Base-by-base conservation (phyloP, 2,329 filamentous ascomycete genomes). In the Trichophyton simii region DNA sequence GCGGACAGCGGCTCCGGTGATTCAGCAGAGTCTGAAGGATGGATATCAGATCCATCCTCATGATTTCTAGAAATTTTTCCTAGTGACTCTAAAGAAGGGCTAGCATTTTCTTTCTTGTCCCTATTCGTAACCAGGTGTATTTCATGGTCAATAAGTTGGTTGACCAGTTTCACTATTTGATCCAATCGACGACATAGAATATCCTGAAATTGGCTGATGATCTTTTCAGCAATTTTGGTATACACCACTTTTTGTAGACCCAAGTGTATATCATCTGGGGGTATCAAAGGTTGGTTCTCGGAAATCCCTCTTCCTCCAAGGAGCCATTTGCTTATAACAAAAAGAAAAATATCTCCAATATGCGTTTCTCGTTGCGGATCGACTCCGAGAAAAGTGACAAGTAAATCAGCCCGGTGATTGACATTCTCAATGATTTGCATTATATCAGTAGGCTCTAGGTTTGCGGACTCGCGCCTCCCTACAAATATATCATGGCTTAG, bases 161-260 rank as follows among this genome's bases (percentile, higher is more conserved):
- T 71, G 48, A 76, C 71, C 15, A 77, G 72, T 62, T 75, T 72
- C 15, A 77, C 65, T 3, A 77, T 71, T 28, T 70, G 70, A 6
- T 73, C 60, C n/a, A 75, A 74, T 38, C 67, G 70, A n/a, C 72
- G 71, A 48, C 74, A 75, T 20, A 77, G 66, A 20, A 68, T 72
- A 61, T 77, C 74, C 61, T 75, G 76, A 65, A 75, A 77, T n/a
- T 71, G 72, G 18, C 73, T 70, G 7, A 77, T 67, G 3, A 77
- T 65, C 38, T 72, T 72, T 62, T 77, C 73, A 4, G 74, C 70
- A 41, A 77, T 61, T 61, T 77, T 77, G 2, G 75, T 73, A 64
- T 70, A 72, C 11, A 75, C 66, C 18, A 77, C 63, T 57, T 72
- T 73, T 52, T 70, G 67, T n/a, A 74, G 61, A 3, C 75, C 70